Percentiles rank a stretch among this genome's conserved stretches.
Conservation (phyloP, 495 filamentous ascomycete species). For the Aspergillus indologenus region DNA sequence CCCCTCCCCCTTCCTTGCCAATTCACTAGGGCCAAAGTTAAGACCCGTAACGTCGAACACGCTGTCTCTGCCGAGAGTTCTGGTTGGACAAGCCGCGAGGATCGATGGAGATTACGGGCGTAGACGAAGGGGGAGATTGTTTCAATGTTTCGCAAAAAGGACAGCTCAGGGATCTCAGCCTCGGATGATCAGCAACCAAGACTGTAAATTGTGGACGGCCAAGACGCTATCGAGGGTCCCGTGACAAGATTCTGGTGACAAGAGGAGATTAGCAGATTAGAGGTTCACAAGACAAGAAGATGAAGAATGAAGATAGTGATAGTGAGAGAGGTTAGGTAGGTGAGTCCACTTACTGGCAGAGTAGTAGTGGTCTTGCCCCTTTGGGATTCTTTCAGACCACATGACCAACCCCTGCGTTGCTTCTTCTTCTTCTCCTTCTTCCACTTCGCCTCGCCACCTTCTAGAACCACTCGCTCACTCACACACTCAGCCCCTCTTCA, state of each 20-base stretch:
- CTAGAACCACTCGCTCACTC: background rate
- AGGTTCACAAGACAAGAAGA: background rate
- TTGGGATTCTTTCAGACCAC: background rate
- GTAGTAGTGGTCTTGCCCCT: background rate
- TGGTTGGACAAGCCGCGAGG: slow-evolving; percentile 7
- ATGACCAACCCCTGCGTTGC: slow-evolving; percentile 2
- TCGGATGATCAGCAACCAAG: slow-evolving; percentile 43
- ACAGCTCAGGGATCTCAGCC: slow-evolving; percentile 32
- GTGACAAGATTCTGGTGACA: slow-evolving; percentile 1
- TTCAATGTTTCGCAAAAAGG: slow-evolving; percentile 24
- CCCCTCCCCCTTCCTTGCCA: slow-evolving; percentile 17
- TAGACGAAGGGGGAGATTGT: too few species aligned
- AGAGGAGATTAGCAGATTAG: too few species aligned
- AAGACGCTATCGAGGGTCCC: slow-evolving; percentile 23
- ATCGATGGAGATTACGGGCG: slow-evolving; percentile 1
- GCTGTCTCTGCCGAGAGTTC: background rate
- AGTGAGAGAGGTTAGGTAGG: too few species aligned
- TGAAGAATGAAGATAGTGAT: slow-evolving; percentile 2
- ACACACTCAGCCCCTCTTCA: too few species aligned
- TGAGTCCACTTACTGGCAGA: too few species aligned
- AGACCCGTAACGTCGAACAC: background rate
- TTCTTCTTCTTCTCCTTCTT: too few species aligned
- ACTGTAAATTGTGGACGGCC: slow-evolving; percentile 28
- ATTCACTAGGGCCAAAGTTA: slow-evolving; percentile 16
- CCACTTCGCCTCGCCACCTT: background rate